Evolutionary conservation across 257 asterid species (phyloP), one percentile per base, ranked within the genome.

Genomic region (Nicotiana benthamiana): DNA sequence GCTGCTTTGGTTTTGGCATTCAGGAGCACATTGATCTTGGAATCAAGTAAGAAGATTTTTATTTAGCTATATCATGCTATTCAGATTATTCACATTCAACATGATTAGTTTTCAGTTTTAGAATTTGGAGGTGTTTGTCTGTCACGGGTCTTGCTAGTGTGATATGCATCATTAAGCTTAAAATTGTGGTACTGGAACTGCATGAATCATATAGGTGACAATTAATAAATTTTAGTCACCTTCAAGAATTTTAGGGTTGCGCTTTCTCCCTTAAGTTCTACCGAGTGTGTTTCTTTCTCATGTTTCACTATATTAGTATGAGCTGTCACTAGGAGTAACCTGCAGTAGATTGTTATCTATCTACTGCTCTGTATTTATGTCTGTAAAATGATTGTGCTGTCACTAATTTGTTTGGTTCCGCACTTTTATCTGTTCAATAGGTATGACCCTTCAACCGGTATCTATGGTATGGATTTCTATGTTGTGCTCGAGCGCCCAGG

Each of bases 401-500:
- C 0, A 24, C 67, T 12, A 61, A 26, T 6, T 72, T 11, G 5
- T 17, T 75, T 64, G 40, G 61, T n/a, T 76, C 11, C 57, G 6
- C 2, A 24, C 61, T 80, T 30, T 28, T 22, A 24, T 27, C 7
- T 43, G 24, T 16, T 30, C n/a, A 62, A 0, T 75, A 88, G 88
- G 80, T 89, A 89, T 60, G 92, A 89, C 51, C 92, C 92, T 2
- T 89, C 92, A 0, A 89, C 92, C 0, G 92, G 92, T 75, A 89
- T 89, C 77, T 89, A 89, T 46, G 92, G 92, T 51, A 89, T 89
- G 92, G 92, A 87, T 77, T 87, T 89, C 86, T 92, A 26, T 22
- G 91, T 92, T 9, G 95, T 91, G 24, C 80, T 89, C 84, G 94
- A 89, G 75, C 91, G 95, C 30, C 90, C 97, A 51, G 97, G 97